Percentiles rank a stretch among this genome's conserved stretches.
Evolutionary conservation across 768 basidiomycete species (phyloP).

Genomic region (Phylloporus scabripes): DNA sequence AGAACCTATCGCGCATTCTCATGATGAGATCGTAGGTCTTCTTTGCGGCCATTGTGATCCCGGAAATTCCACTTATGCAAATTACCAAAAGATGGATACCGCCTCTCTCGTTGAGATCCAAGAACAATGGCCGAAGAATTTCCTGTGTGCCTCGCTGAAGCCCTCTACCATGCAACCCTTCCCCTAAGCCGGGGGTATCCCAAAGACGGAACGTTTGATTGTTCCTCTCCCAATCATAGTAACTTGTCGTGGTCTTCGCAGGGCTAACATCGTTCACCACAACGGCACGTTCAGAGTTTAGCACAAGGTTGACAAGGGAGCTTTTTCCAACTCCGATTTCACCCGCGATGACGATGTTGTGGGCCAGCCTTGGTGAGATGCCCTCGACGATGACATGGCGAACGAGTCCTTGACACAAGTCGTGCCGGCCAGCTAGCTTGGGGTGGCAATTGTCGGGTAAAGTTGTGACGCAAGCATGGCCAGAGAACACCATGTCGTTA

Average conservation of each 20-base stretch:
- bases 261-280: slow-evolving; percentile 15
- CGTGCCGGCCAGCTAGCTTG: slow-evolving; percentile 14
- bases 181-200: slow-evolving; percentile 31
- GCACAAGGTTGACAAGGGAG: slow-evolving; percentile 24
- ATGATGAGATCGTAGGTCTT: slow-evolving; percentile 17
- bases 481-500: slow-evolving; percentile 31
- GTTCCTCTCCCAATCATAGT: slow-evolving; percentile 11
- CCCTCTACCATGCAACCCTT: slow-evolving; percentile 15
- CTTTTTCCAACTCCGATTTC: slow-evolving; percentile 28
- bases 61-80: slow-evolving; percentile 22
- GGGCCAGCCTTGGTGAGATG: slow-evolving; percentile 16
- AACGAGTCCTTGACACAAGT: slow-evolving; percentile 14
- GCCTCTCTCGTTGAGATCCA: slow-evolving; percentile 17
- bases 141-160: slow-evolving; percentile 17
- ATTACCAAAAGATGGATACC: slow-evolving; percentile 24
- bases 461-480: slow-evolving; percentile 20
- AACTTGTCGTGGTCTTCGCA: slow-evolving; percentile 11
- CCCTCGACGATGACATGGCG: slow-evolving; percentile 13
- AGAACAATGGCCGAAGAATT: slow-evolving; percentile 17
- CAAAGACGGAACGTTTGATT: slow-evolving; percentile 18
- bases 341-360: slow-evolving; percentile 23
- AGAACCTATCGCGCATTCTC: slow-evolving; percentile 12
- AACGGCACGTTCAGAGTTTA: slow-evolving; percentile 19
- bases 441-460: slow-evolving; percentile 20
- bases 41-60: slow-evolving; percentile 12